Evolutionary conservation across 2,329 filamentous ascomycete genomes (phyloP).

Genomic region (Thelonectria rubi): DNA sequence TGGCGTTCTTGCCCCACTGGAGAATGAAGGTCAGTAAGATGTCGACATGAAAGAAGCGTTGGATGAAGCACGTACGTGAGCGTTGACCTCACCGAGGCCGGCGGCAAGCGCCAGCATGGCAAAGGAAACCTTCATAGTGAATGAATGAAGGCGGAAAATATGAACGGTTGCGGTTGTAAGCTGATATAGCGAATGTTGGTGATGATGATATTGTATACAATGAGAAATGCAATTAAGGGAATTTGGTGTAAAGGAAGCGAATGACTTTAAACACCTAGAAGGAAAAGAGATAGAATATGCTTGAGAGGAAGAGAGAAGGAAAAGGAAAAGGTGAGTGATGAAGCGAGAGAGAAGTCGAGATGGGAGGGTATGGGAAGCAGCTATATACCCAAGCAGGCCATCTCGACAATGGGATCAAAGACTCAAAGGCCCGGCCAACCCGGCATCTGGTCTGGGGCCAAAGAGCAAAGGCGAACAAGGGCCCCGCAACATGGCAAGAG

Average conservation of each 20-base stretch:
- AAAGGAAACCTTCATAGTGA: constrained; percentile 62
- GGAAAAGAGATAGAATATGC: constrained; percentile 35
- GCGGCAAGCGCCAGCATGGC: constrained; percentile 61
- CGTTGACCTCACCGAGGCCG: constrained; percentile 59
- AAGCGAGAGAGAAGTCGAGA: constrained; percentile 32
- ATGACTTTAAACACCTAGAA: constrained; percentile 59
- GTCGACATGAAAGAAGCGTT: not conserved
- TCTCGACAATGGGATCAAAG: constrained; percentile 22
- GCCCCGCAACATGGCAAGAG: constrained; percentile 24
- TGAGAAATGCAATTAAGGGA: constrained; percentile 44
- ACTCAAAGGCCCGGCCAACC: constrained; percentile 32
- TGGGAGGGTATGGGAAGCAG: constrained; percentile 36
- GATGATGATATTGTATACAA: constrained; percentile 33
- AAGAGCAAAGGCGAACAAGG: constrained; percentile 25
- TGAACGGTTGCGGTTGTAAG: constrained; percentile 31
- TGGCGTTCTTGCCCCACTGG: constrained; percentile 41
- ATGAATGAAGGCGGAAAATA: constrained; percentile 26
- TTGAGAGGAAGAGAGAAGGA: constrained; percentile 38
- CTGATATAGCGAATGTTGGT: constrained; percentile 32
- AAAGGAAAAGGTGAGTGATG: constrained; percentile 41
- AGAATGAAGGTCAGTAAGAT: constrained; percentile 19
- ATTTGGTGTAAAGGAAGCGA: constrained; percentile 61
- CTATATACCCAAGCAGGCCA: constrained; percentile 42
- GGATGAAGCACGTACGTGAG: constrained; percentile 50
- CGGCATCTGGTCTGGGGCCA: constrained; percentile 31